These are phyloP conservation scores for Quercus gilva DNA, from an alignment of 306 rosid genomes.

Conservation along the genomic window DNA sequence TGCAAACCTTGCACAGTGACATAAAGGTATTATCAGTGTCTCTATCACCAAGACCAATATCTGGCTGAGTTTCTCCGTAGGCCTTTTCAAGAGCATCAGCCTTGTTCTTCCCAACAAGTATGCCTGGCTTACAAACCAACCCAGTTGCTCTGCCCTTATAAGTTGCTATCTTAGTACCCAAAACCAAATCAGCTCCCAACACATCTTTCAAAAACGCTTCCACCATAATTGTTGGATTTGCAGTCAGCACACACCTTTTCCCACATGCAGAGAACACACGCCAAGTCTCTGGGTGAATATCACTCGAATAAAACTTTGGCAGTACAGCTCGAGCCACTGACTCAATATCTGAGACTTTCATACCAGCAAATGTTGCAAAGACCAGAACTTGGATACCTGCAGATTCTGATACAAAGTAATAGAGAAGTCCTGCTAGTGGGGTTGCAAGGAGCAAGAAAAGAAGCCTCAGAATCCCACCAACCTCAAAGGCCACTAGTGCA, in stretches of 20 bases:
- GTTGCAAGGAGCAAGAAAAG: slow-evolving; percentile 53
- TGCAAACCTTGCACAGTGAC: slow-evolving; percentile 68
- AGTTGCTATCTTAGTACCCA: slow-evolving; percentile 61
- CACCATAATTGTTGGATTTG: slow-evolving; percentile 81
- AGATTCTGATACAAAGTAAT: slow-evolving; percentile 66
- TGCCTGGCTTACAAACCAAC: slow-evolving; percentile 45
- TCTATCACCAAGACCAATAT: slow-evolving; percentile 83
- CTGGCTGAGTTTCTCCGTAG: slow-evolving; percentile 50
- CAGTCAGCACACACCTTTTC: slow-evolving; percentile 58
- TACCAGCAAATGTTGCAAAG: slow-evolving; percentile 57
- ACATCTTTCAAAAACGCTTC: slow-evolving; percentile 69
- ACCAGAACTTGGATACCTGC: slow-evolving; percentile 72
- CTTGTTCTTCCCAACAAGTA: slow-evolving; percentile 64
- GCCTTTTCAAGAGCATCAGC: slow-evolving; percentile 49
- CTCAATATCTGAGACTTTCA: slow-evolving; percentile 53
- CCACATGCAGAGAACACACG: slow-evolving; percentile 71
- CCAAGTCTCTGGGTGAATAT: slow-evolving; percentile 72
- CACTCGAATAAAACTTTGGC: slow-evolving; percentile 67
- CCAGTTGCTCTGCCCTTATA: slow-evolving; percentile 74
- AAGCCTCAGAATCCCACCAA: slow-evolving; percentile 69
- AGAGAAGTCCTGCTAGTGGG: slow-evolving; percentile 67
- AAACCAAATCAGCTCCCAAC: slow-evolving; percentile 60
- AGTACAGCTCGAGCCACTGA: slow-evolving; percentile 75
- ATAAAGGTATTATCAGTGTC: slow-evolving; percentile 72
- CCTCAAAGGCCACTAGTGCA: slow-evolving; percentile 73